Base-by-base conservation (phyloP, 306 rosid genomes). In the Boehmeria nivea region DNA sequence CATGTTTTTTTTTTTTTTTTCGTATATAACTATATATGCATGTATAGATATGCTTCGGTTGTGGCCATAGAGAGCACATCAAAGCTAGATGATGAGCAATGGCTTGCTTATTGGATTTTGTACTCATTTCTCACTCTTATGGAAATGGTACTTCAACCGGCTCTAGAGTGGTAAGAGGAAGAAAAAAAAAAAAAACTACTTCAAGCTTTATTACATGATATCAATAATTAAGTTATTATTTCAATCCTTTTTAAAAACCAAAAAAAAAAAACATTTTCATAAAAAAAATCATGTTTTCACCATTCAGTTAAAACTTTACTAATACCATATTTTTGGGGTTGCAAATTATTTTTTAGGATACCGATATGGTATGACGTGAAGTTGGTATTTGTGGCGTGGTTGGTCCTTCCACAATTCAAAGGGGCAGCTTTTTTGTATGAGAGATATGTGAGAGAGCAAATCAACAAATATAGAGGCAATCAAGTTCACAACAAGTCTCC, bases 51-150 rank as follows among this genome's bases (percentile, higher is more conserved):
- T 67, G 98, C 98, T 49, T 87, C 98, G 10, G 86, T 90, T 76
- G 23, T 90, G 11, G 94, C 98, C 5, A 76, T 82, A 6, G 95
- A 90, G 66, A 82, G 85, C 82, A 21, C 82, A 44, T 70, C 87
- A 1, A 90, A 80, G 31, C n/a, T 76, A 48, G 94, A 84, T 57
- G 91, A 87, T 44, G 81, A 87, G 39, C 95, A 87, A 51, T 90
- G 98, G 98, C 94, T 90, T 67, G 85, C 98, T 54, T 90, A 90
- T 50, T 90, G 98, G 98, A 84, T 90, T 52, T 28, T 84, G 21
- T 90, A 87, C 86, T 90, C 98, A 0, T 78, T 84, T 54, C 83
- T 90, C 72, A 78, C 98, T 4, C 98, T 90, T 43, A 3, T 60
- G 58, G 98, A 90, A 76, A 86, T 90, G 83, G 40, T 84, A 17